Evolutionary conservation across 441 rosid species (phyloP), one percentile per base, ranked within the genome.

Genomic region (Adansonia rubrostipa): DNA sequence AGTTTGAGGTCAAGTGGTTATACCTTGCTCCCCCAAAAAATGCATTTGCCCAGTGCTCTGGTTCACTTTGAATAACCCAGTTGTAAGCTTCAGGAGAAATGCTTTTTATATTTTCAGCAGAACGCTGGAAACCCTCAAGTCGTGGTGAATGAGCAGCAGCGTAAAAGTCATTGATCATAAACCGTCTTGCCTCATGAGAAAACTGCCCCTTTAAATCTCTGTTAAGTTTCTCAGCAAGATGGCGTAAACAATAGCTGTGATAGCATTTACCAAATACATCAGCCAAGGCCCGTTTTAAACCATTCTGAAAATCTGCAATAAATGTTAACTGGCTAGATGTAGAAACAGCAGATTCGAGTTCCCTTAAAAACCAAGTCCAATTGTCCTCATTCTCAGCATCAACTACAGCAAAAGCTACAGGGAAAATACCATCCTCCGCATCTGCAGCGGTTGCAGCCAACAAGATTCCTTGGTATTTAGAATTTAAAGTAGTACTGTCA

Each of bases 11-110:
- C 88, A 87, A 80, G 77, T 88, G 93, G 85, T 87, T 84, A 82
- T 90, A 90, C 80, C 97, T 88, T 63, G 89, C 88, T 65, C 97
- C 94, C 56, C 78, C 81, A 47, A 89, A 92, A 79, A 87, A 87
- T 3, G 89, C 87, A 84, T 84, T 90, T 7, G 97, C 92, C 97
- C 97, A 92, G 73, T 89, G 91, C 80, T 82, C 88, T 2, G 94
- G 97, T 77, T 90, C 93, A 58, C 94, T 91, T 81, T 89, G 89
- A 3, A 85, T 64, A 76, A 92, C 89, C 94, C 94, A 92, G 50
- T 86, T 53, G 69, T 88, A 92, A 71, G 94, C 94, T 62, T 90
- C 91, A 13, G 87, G 88, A 33, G 97, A 92, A 9, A 92, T 92
- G 60, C 80, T 80, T 78, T 88, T 92, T 47, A 91, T 89, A 82